These are phyloP conservation scores for Phlebopus sp. DNA, from an alignment of 1,284 basidiomycete genomes.

Conservation along the genomic window DNA sequence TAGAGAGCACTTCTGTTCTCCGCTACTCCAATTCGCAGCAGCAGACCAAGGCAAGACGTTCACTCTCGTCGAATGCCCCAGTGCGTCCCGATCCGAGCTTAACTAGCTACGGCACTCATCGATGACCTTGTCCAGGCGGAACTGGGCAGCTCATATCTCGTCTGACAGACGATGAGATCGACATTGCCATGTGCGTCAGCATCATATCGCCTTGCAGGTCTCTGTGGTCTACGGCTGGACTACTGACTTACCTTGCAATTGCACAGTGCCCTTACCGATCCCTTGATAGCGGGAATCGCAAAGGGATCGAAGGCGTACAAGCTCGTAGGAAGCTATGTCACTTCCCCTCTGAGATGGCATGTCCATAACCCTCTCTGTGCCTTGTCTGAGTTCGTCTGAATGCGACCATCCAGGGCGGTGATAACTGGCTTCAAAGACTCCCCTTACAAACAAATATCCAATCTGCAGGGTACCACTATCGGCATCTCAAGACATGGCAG, in stretches of 20 bases:
- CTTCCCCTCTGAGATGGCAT: conserved; percentile 83
- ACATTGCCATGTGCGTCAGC: conserved; percentile 74
- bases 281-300: conserved; percentile 90
- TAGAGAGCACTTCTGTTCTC: conserved; percentile 89
- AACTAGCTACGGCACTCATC: neutral
- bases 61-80: conserved; percentile 85
- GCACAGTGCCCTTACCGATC: conserved; percentile 86
- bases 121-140: conserved; percentile 53
- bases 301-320: conserved; percentile 76
- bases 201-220: neutral
- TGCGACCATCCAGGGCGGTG: conserved; percentile 69
- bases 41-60: conserved; percentile 71
- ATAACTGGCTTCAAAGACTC: conserved; percentile 77
- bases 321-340: conserved; percentile 91
- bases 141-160: conserved; percentile 89
- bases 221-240: neutral
- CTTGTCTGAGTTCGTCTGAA: neutral
- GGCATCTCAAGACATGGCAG: conserved; percentile 91
- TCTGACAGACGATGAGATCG: conserved; percentile 82
- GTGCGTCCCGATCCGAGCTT: conserved; percentile 39
- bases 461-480: conserved; percentile 79
- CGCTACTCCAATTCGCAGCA: conserved; percentile 75
- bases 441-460: conserved; percentile 67
- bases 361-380: neutral
- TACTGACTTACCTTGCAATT: conserved; percentile 1